These are phyloP conservation scores for Naumovozyma castellii DNA, from an alignment of 805 yeast genomes.

Conservation along the genomic window DNA sequence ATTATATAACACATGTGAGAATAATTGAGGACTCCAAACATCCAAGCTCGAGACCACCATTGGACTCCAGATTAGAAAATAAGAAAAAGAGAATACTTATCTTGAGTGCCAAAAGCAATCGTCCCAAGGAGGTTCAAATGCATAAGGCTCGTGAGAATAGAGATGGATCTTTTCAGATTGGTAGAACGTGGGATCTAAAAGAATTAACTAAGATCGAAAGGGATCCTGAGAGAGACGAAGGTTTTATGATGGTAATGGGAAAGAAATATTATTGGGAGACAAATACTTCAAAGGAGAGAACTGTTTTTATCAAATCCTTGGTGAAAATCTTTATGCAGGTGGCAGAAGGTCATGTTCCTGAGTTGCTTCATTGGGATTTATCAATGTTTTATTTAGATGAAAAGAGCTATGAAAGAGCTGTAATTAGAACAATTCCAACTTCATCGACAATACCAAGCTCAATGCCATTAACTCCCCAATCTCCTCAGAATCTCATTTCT, in stretches of 20 bases:
- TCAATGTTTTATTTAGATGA: conserved; percentile 33
- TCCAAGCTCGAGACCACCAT: conserved; percentile 63
- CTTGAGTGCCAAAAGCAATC: conserved; percentile 42
- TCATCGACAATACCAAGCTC: neutral
- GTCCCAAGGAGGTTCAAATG: conserved; percentile 57
- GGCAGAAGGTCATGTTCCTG: conserved; percentile 47
- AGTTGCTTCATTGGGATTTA: conserved; percentile 43
- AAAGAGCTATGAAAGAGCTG: conserved; percentile 29
- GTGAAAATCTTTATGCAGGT: conserved; percentile 46
- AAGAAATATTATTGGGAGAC: conserved; percentile 84
- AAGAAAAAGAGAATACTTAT: conserved; percentile 53
- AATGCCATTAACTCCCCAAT: neutral
- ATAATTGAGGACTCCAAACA: conserved; percentile 65
- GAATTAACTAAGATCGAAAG: conserved; percentile 52
- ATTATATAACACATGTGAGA: conserved; percentile 67
- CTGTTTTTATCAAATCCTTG: conserved; percentile 46
- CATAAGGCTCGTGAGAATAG: conserved; percentile 81
- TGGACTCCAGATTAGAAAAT: conserved; percentile 35
- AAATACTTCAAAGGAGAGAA: conserved; percentile 45
- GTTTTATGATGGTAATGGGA: conserved; percentile 52
- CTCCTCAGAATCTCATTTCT: too few species aligned
- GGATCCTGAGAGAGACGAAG: conserved; percentile 44
- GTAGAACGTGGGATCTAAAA: conserved; percentile 82
- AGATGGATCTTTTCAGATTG: conserved; percentile 73
- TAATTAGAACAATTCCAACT: conserved; percentile 7